These are phyloP conservation scores for Fonsecaea nubica DNA, from an alignment of 2,329 filamentous ascomycete species.

Conservation along the genomic window DNA sequence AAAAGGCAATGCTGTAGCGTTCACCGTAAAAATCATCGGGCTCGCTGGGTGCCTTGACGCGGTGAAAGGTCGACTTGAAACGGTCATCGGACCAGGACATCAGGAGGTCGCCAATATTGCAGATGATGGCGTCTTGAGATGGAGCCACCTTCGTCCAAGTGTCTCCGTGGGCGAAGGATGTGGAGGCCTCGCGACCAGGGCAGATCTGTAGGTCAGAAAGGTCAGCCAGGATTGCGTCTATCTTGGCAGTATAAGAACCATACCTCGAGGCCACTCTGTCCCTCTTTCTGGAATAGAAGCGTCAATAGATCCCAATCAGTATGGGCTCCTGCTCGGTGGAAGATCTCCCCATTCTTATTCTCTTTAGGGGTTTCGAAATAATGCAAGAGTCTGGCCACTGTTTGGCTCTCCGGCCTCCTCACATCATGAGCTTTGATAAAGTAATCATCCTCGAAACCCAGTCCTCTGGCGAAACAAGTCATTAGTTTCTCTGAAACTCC, in stretches of 20 bases:
- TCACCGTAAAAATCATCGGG: conserved; percentile 62
- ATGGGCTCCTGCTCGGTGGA: conserved; percentile 64
- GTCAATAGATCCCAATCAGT: conserved; percentile 70
- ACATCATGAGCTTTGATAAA: conserved; percentile 64
- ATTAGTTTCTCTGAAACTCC: conserved; percentile 63
- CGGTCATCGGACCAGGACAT: conserved; percentile 63
- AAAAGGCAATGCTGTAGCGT: conserved; percentile 70
- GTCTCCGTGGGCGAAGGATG: conserved; percentile 65
- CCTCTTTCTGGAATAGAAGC: conserved; percentile 66
- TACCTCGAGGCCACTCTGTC: conserved; percentile 61
- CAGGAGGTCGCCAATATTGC: conserved; percentile 70
- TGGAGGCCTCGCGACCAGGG: conserved; percentile 62
- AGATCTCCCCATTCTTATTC: conserved; percentile 29
- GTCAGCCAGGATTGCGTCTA: not conserved
- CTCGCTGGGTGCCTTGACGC: conserved; percentile 67
- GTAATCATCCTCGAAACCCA: conserved; percentile 63
- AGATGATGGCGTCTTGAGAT: conserved; percentile 61
- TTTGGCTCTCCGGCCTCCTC: conserved; percentile 58
- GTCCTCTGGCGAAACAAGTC: conserved; percentile 63
- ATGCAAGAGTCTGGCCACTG: conserved; percentile 63
- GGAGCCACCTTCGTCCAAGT: conserved; percentile 67
- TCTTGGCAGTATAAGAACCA: not conserved
- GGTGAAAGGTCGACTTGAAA: conserved; percentile 71
- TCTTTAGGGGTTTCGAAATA: conserved; percentile 58
- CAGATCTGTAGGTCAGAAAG: conserved; percentile 22